phyloP scores from a whole-genome alignment of 805 yeast genomes.

The Scheffersomyces ergatensis region DNA sequence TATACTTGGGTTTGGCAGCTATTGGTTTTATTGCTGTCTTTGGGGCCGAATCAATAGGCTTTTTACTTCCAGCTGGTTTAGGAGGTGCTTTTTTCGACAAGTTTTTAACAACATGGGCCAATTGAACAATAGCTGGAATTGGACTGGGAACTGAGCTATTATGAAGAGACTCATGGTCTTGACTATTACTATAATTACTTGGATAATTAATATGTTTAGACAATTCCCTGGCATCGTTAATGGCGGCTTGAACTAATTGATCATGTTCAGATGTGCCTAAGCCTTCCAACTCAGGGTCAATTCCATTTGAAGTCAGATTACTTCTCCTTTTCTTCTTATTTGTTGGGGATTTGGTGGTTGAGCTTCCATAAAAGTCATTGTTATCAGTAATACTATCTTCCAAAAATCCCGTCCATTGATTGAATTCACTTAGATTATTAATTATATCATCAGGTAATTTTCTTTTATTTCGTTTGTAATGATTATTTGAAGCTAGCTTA shows the following conservation, averaged over 20 bases:
- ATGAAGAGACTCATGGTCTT: not conserved
- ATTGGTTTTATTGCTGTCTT: not conserved
- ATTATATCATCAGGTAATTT: constrained; percentile 27
- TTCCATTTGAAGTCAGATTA: constrained; percentile 6
- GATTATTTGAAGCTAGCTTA: not conserved
- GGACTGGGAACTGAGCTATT: not conserved
- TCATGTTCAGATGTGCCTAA: constrained; percentile 50
- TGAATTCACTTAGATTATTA: constrained; percentile 44
- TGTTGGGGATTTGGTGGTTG: not conserved
- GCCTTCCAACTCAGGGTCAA: constrained; percentile 39
- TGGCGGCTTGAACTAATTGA: constrained; percentile 67
- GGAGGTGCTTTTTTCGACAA: not conserved
- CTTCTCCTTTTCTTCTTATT: constrained; percentile 10
- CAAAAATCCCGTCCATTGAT: constrained; percentile 54
- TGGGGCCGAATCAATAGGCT: not conserved
- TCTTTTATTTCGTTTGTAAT: constrained; percentile 18
- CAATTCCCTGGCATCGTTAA: constrained; percentile 64
- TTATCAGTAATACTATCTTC: constrained; percentile 32
- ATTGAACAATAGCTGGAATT: constrained; percentile 6
- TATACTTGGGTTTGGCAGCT: constrained; percentile 14
- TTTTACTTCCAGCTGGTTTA: not conserved
- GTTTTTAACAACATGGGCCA: constrained; percentile 11
- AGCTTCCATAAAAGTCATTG: constrained; percentile 1
- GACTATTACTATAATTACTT: not conserved
- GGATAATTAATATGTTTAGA: constrained; percentile 33